Base-by-base conservation (phyloP, 257 asterid genomes). In the Mitragyna speciosa region DNA sequence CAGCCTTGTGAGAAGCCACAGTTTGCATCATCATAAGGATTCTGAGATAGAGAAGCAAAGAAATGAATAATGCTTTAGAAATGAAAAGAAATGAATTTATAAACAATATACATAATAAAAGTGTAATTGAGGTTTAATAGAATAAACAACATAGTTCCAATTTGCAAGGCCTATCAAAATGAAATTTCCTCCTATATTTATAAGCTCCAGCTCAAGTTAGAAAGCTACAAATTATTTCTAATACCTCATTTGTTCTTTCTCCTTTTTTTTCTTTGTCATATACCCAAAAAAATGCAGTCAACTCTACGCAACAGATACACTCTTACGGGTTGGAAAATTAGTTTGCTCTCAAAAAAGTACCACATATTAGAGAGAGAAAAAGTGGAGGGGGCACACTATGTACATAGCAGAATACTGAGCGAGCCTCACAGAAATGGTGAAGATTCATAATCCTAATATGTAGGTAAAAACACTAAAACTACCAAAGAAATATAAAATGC, bases 11-110 rank as follows among this genome's bases (percentile, higher is more conserved):
- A 68, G 92, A 82, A 82, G 97, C 97, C 86, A 96, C 95, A 39
- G 82, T 81, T 90, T 87, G 92, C 98, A 94, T 96, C 98, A 92
- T 96, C 86, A 77, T 86, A 58, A 96, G 95, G 87, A 92, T 90
- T 90, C 99, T 95, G 97, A 78, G 73, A 79, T 59, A 83, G 78
- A 81, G 15, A 81, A 75, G 70, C 52, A 76, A 85, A 66, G 30
- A 73, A 58, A 59, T 70, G 52, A 17, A 70, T 59, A 76, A 41
- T 49, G 45, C 75, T 71, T 79, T 61, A 65, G 73, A 45, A 36
- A 70, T 39, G 52, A 33, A 49, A 81, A 45, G 66, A 76, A 73
- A 54, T 19, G 33, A 49, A 72, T 20, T 59, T 28, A 70, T 43
- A 26, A 83, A 52, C 73, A 19, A n/a, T 41, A 67, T 65, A 6